Base-by-base conservation (phyloP, 2,329 filamentous ascomycete species). In the Ceratocystiopsis brevicomis region DNA sequence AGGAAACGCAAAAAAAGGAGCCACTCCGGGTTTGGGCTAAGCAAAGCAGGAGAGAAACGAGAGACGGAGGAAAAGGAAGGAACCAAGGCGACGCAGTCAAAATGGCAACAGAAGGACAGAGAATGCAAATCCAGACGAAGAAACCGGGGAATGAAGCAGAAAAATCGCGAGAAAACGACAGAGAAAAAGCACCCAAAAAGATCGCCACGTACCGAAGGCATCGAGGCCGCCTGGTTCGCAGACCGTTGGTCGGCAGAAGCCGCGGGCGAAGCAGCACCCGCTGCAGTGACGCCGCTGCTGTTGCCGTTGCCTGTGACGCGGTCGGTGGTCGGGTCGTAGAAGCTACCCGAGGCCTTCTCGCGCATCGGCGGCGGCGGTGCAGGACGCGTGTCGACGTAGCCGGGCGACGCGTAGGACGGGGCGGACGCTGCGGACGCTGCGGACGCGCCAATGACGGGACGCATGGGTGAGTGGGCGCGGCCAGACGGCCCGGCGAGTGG, bases 301-400 rank as follows among this genome's bases (percentile, higher is more conserved):
- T 37, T 38, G 10, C 35, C 18, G 16, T 40, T 65, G 43, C 62
- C 62, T 34, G 64, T 49, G 40, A 61, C 64, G 47, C 61, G 63
- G 57, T 72, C 68, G 38, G 64, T 68, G 38, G 65, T 64, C 15
- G 68, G 68, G 51, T 72, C 68, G 59, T 72, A 72, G 57, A 68
- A 69, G 55, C 64, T 63, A 52, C 66, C 58, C 44, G 45, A 42
- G 18, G 44, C 41, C 42, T 43, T 48, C 11, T 50, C 50, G 39
- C 45, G 47, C 18, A 42, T 41, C 18, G 45, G 19, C 8, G 45
- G 37, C n/a, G 41, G 36, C 40, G 37, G 32, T 11, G 19, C 19
- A 21, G 19, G 19, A 21, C 19, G 19, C 19, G 19, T 21, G 19
- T 21, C 19, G 19, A 21, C 39, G 39, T 39, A 40, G 17, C 15